Evolutionary conservation across 1,284 basidiomycete species (phyloP).

Genomic region (Schizophyllum commune): DNA sequence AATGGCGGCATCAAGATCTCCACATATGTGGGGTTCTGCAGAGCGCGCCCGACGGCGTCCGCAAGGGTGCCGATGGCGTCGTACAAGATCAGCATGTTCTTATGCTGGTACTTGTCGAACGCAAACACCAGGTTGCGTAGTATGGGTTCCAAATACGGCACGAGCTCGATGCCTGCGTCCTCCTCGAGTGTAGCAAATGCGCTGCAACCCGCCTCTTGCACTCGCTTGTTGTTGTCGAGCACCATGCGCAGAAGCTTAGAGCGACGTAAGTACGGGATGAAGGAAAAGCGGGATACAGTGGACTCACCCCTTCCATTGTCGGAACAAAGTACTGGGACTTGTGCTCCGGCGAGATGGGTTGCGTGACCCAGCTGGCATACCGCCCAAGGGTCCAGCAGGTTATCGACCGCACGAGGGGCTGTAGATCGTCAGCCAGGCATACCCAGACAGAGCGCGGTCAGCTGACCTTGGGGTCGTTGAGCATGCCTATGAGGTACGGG

Average conservation of each 20-base stretch:
- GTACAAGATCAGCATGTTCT: constrained; percentile 98
- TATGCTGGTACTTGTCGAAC: constrained; percentile 98
- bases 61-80: constrained; percentile 97
- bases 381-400: constrained; percentile 99
- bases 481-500: constrained; percentile 85
- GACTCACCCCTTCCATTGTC: constrained; percentile 94
- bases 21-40: constrained; percentile 83
- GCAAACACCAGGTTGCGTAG: constrained; percentile 92
- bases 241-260: constrained; percentile 92
- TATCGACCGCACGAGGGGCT: constrained; percentile 96
- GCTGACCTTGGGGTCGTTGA: constrained; percentile 85
- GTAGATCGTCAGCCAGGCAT: constrained; percentile 4
- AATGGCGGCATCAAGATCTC: constrained; percentile 96
- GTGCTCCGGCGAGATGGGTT: constrained; percentile 77
- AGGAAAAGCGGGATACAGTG: constrained; percentile 28
- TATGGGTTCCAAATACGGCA: constrained; percentile 92
- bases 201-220: constrained; percentile 98
- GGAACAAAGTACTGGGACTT: constrained; percentile 90
- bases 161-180: constrained; percentile 86
- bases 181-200: constrained; percentile 99
- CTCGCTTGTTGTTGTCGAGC: constrained; percentile 98
- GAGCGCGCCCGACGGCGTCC: constrained; percentile 86
- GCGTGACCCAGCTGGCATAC: constrained; percentile 94
- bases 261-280: constrained; percentile 3
- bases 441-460: constrained; percentile 1